Conservation (phyloP, 768 basidiomycete species). For the Dendrothele bispora region DNA sequence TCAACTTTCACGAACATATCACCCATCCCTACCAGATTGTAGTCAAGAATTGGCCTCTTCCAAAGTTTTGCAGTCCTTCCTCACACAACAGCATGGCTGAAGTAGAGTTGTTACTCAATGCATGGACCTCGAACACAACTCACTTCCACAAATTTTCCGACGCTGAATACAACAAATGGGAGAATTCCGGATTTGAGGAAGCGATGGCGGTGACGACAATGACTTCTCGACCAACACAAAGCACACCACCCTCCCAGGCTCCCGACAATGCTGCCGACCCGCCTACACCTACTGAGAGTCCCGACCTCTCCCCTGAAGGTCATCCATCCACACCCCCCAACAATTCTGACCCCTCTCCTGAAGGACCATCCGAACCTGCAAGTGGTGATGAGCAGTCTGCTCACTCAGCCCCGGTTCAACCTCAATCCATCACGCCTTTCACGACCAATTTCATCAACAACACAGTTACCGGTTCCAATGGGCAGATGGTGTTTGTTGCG, state of each 20-base stretch:
- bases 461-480: neutral
- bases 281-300: too few species aligned
- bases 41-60: constrained; percentile 2
- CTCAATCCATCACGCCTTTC: neutral
- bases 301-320: too few species aligned
- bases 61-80: neutral
- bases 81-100: neutral
- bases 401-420: neutral
- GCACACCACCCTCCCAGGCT: too few species aligned
- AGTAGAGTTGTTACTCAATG: neutral
- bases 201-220: neutral
- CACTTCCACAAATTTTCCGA: neutral
- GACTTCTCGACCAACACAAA: neutral
- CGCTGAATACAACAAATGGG: neutral
- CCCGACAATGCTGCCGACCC: too few species aligned
- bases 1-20: neutral
- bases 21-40: neutral
- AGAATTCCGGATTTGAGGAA: neutral
- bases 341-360: too few species aligned
- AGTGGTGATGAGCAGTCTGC: too few species aligned
- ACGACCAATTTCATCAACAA: neutral
- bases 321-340: too few species aligned
- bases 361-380: too few species aligned
- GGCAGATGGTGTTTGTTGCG: neutral
- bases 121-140: neutral